A percentile compares a stretch with the other conserved stretches of the same genome.
phyloP scores from a whole-genome alignment of 495 filamentous ascomycete genomes.

The Bacidia gigantensis region DNA sequence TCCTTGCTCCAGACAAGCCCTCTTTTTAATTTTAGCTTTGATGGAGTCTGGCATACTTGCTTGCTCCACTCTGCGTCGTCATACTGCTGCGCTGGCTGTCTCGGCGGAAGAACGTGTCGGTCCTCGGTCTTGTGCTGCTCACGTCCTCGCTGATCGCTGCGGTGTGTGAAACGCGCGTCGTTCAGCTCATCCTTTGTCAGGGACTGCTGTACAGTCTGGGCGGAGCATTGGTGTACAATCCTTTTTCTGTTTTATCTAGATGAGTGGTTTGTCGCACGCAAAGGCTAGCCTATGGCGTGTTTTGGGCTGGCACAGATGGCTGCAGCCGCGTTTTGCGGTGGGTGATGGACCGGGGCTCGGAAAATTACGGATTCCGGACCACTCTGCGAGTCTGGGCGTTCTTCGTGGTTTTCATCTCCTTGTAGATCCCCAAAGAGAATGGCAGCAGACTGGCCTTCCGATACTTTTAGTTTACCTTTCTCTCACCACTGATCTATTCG shows the following conservation, averaged over 20 bases:
- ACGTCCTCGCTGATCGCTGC: slow-evolving; percentile 27
- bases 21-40: no score
- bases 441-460: slow-evolving; percentile 21
- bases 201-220: slow-evolving; percentile 38
- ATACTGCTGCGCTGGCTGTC: slow-evolving; percentile 28
- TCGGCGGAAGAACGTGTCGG: slow-evolving; percentile 24
- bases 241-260: slow-evolving; percentile 26
- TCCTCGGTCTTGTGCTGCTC: slow-evolving; percentile 31
- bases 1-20: not conserved
- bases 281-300: slow-evolving; percentile 35
- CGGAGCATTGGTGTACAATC: slow-evolving; percentile 30
- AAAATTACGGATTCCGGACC: slow-evolving; percentile 36
- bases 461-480: not conserved
- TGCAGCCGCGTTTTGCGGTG: slow-evolving; percentile 34
- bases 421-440: no score
- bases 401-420: slow-evolving; percentile 31
- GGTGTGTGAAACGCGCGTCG: slow-evolving; percentile 31
- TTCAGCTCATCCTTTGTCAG: slow-evolving; percentile 36
- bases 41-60: slow-evolving; percentile 38
- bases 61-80: slow-evolving; percentile 31
- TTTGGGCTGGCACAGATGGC: slow-evolving; percentile 30
- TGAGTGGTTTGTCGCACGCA: slow-evolving; percentile 38
- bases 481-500: slow-evolving; percentile 32
- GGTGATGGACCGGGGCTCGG: slow-evolving; percentile 35
- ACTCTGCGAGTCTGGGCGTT: slow-evolving; percentile 36